Conservation (phyloP, 129 eudicot species). For the Gnaphalium uliginosum region DNA sequence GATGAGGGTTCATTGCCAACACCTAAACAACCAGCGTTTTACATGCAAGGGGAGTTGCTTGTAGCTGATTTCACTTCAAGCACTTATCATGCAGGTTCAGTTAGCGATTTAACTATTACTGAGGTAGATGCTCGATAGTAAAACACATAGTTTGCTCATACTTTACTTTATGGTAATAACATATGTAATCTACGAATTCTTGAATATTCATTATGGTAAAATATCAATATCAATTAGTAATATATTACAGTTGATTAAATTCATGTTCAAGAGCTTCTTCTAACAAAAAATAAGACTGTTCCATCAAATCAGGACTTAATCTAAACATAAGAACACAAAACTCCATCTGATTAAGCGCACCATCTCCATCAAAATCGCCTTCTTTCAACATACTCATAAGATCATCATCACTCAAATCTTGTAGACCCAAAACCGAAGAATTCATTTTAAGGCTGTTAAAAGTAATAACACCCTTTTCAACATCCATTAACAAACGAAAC, state of each 20-base stretch:
- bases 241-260: background rate
- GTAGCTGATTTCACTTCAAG: constrained; percentile 19
- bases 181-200: background rate
- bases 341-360: background rate
- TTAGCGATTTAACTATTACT: constrained; percentile 24
- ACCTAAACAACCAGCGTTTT: constrained; percentile 39
- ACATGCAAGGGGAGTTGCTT: constrained; percentile 27
- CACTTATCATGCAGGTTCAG: constrained; percentile 12
- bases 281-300: background rate
- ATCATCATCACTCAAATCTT: constrained; percentile 1
- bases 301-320: constrained; percentile 1
- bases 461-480: background rate
- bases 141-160: background rate
- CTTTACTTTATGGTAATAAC: background rate
- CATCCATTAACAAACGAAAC: constrained; percentile 1
- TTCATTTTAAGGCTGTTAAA: background rate
- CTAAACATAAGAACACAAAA: constrained; percentile 9
- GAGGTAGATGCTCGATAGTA: constrained; percentile 25
- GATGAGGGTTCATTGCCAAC: constrained; percentile 18
- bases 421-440: background rate
- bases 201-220: background rate
- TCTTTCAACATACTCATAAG: background rate
- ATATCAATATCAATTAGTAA: background rate
- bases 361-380: constrained; percentile 5
- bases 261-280: background rate